A percentile compares a stretch with the other conserved stretches of the same genome.
These are phyloP conservation scores for Chrysoporthe puriensis DNA, from an alignment of 2,329 filamentous ascomycete genomes.

Conservation along the genomic window DNA sequence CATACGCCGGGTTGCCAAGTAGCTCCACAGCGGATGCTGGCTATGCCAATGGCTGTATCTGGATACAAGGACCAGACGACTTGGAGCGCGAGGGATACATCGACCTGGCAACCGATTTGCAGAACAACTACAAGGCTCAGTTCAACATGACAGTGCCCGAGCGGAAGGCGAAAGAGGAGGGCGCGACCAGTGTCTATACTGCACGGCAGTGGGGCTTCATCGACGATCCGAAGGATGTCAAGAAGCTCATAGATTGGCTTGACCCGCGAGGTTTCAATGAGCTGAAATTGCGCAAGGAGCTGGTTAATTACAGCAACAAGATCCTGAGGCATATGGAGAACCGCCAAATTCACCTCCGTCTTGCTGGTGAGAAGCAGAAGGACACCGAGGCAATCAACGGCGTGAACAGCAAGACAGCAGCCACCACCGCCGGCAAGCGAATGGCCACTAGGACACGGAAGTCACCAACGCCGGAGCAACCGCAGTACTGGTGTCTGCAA, in stretches of 20 bases:
- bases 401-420: slow-evolving; percentile 28
- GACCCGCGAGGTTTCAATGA: slow-evolving; percentile 87
- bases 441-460: slow-evolving; percentile 53
- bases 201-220: slow-evolving; percentile 91
- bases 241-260: slow-evolving; percentile 83
- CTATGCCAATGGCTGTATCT: slow-evolving; percentile 93
- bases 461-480: slow-evolving; percentile 50
- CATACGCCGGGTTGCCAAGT: slow-evolving; percentile 82
- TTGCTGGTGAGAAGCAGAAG: slow-evolving; percentile 45
- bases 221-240: slow-evolving; percentile 77
- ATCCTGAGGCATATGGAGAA: slow-evolving; percentile 81
- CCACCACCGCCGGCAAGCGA: slow-evolving; percentile 38
- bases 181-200: slow-evolving; percentile 73
- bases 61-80: slow-evolving; percentile 94
- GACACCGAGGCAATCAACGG: slow-evolving; percentile 32
- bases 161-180: slow-evolving; percentile 85
- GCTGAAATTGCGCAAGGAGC: slow-evolving; percentile 83
- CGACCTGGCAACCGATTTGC: slow-evolving; percentile 71
- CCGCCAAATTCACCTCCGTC: slow-evolving; percentile 71
- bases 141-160: slow-evolving; percentile 85
- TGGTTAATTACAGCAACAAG: slow-evolving; percentile 73
- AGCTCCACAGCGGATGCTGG: slow-evolving; percentile 86
- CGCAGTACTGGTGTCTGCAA: slow-evolving; percentile 52
- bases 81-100: slow-evolving; percentile 86
- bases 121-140: slow-evolving; percentile 74